These are phyloP conservation scores for Aspergillus sojae DNA, from an alignment of 2,329 filamentous ascomycete species.

Conservation along the genomic window DNA sequence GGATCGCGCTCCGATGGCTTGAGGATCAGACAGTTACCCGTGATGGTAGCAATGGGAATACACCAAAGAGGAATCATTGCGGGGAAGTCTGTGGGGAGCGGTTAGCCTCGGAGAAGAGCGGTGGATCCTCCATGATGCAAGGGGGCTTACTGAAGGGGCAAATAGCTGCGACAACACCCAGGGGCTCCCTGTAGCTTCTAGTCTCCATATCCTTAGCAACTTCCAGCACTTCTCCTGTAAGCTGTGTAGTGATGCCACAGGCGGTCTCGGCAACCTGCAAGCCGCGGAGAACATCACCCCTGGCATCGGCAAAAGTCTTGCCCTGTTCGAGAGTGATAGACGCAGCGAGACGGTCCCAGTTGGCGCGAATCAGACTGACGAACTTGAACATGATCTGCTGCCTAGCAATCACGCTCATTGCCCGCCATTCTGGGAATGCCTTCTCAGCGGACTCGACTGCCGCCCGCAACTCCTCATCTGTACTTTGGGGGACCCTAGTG, in stretches of 20 bases:
- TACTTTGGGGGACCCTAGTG: conserved; percentile 66
- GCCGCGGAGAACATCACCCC: conserved; percentile 66
- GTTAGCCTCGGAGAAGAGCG: conserved; percentile 21
- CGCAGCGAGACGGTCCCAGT: conserved; percentile 67
- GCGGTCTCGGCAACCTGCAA: conserved; percentile 69
- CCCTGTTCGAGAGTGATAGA: conserved; percentile 70
- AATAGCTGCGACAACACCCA: conserved; percentile 67
- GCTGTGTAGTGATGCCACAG: conserved; percentile 67
- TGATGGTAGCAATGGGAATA: conserved; percentile 66
- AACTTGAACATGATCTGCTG: conserved; percentile 72
- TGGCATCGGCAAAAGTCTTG: conserved; percentile 70
- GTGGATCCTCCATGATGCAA: neutral
- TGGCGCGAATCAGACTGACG: conserved; percentile 62
- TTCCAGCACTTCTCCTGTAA: conserved; percentile 68
- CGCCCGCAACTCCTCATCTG: conserved; percentile 64
- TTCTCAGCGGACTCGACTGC: conserved; percentile 65
- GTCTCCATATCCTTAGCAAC: conserved; percentile 73
- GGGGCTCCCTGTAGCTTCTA: conserved; percentile 64
- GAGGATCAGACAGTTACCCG: conserved; percentile 65
- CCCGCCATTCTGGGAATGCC: conserved; percentile 64
- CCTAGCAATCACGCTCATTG: conserved; percentile 60
- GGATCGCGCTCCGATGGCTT: conserved; percentile 70
- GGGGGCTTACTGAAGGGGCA: conserved; percentile 63
- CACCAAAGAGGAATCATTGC: conserved; percentile 73
- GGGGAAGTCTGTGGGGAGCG: conserved; percentile 58